A percentile compares a stretch with the other conserved stretches of the same genome.
These are phyloP conservation scores for Coffea humblotiana DNA, from an alignment of 305 asterid species.

Conservation along the genomic window DNA sequence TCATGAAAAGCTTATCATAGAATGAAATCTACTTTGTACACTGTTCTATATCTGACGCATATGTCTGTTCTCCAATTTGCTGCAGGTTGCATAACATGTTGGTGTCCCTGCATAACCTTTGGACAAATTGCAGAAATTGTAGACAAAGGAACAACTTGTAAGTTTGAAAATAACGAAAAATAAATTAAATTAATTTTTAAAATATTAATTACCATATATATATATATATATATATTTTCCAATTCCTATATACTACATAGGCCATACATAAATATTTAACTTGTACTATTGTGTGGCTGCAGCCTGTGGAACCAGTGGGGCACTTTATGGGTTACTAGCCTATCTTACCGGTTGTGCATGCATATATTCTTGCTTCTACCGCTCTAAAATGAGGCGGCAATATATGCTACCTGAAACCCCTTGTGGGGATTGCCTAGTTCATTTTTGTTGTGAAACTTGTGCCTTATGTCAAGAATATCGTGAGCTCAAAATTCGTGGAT, in stretches of 20 bases:
- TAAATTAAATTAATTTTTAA: not conserved
- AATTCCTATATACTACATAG: no score
- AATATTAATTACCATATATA: no score
- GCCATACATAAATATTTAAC: no score
- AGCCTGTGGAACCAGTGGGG: constrained; percentile 41
- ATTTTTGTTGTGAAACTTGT: constrained; percentile 34
- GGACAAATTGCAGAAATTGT: constrained; percentile 32
- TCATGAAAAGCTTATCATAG: no score
- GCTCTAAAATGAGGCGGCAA: constrained; percentile 28
- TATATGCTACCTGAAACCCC: constrained; percentile 29
- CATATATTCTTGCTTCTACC: constrained; percentile 35
- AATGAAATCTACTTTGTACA: no score
- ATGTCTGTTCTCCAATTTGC: not conserved
- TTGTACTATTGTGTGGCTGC: not conserved
- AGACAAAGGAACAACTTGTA: constrained; percentile 32
- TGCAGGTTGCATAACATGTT: constrained; percentile 35
- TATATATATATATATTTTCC: no score
- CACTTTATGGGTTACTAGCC: constrained; percentile 26
- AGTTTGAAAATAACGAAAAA: constrained; percentile 1
- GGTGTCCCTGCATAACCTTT: constrained; percentile 34
- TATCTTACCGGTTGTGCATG: constrained; percentile 28
- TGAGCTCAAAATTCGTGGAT: constrained; percentile 52
- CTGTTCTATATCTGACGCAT: no score
- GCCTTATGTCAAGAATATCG: constrained; percentile 51
- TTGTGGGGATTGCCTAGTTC: constrained; percentile 37